These are phyloP conservation scores for Cyclostephanos tholiformis DNA, from an alignment of 108 stramenopile species.

Conservation along the genomic window DNA sequence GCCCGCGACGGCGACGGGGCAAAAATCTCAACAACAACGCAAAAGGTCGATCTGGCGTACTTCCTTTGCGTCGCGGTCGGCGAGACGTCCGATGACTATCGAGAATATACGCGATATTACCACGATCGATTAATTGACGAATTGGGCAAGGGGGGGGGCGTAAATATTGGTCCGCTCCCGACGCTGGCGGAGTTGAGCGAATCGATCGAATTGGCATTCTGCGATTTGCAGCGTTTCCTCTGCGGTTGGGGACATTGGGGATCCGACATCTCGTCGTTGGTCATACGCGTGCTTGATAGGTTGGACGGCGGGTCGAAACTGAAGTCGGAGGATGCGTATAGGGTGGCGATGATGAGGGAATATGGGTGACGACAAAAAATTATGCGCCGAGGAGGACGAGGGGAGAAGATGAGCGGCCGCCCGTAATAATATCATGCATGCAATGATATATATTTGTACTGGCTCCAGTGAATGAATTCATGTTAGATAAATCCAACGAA, in stretches of 20 bases:
- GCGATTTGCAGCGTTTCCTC: constrained; percentile 74
- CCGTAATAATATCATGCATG: too few species aligned
- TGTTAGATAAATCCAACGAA: too few species aligned
- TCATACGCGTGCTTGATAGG: constrained; percentile 42
- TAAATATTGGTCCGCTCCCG: constrained; percentile 15
- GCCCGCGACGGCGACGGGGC: too few species aligned
- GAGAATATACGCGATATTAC: constrained; percentile 41
- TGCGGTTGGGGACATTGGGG: constrained; percentile 80
- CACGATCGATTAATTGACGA: constrained; percentile 28
- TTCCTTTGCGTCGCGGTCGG: constrained; percentile 60
- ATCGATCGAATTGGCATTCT: constrained; percentile 62
- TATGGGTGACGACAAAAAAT: constrained; percentile 42
- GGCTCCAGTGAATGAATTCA: too few species aligned
- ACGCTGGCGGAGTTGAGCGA: constrained; percentile 49
- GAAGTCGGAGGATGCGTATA: constrained; percentile 62
- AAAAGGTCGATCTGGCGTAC: constrained; percentile 66
- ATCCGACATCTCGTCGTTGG: constrained; percentile 43
- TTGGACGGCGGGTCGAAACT: constrained; percentile 63
- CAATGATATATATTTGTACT: too few species aligned
- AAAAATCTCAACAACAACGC: too few species aligned
- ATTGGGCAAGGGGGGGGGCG: constrained; percentile 6
- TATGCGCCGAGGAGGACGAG: too few species aligned
- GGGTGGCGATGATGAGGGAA: constrained; percentile 51
- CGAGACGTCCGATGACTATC: constrained; percentile 24
- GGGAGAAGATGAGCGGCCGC: too few species aligned